Percentiles rank a stretch among this genome's conserved stretches.
Conservation (phyloP, 2,329 filamentous ascomycete species). For the Cladosporium sp. region DNA sequence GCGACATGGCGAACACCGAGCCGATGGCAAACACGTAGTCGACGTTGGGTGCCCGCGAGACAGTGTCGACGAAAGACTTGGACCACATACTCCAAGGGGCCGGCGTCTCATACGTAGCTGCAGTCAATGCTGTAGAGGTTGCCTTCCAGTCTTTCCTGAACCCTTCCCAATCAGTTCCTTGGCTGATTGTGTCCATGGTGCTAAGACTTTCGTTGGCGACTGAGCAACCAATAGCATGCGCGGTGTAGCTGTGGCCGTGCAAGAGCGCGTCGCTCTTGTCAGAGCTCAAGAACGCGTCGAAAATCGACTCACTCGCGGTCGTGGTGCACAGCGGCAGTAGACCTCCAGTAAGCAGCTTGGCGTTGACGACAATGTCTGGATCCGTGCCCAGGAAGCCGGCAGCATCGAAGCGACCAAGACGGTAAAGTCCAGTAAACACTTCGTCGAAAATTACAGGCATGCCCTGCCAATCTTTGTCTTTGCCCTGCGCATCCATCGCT, state of each 20-base stretch:
- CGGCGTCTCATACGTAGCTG: slow-evolving; percentile 1
- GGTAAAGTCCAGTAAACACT: slow-evolving; percentile 81
- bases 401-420: slow-evolving; percentile 68
- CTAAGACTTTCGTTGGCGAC: slow-evolving; percentile 67
- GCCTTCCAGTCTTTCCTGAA: slow-evolving; percentile 49
- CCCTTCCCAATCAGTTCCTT: slow-evolving; percentile 52
- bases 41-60: slow-evolving; percentile 57
- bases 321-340: slow-evolving; percentile 74
- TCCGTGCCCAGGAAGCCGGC: slow-evolving; percentile 65
- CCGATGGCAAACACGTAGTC: slow-evolving; percentile 69
- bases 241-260: slow-evolving; percentile 84
- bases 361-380: slow-evolving; percentile 74
- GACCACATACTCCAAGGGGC: slow-evolving; percentile 68
- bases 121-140: neutral
- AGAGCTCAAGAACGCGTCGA: slow-evolving; percentile 63
- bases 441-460: slow-evolving; percentile 80
- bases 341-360: slow-evolving; percentile 79
- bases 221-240: slow-evolving; percentile 74
- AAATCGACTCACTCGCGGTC: slow-evolving; percentile 68
- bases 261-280: slow-evolving; percentile 76
- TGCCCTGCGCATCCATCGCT: slow-evolving; percentile 12
- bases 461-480: slow-evolving; percentile 57
- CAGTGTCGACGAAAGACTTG: slow-evolving; percentile 50
- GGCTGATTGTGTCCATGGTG: slow-evolving; percentile 58
- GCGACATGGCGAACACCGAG: slow-evolving; percentile 65